Conservation (phyloP, 2,329 filamentous ascomycete species). For the Penicillium oxalicum region DNA sequence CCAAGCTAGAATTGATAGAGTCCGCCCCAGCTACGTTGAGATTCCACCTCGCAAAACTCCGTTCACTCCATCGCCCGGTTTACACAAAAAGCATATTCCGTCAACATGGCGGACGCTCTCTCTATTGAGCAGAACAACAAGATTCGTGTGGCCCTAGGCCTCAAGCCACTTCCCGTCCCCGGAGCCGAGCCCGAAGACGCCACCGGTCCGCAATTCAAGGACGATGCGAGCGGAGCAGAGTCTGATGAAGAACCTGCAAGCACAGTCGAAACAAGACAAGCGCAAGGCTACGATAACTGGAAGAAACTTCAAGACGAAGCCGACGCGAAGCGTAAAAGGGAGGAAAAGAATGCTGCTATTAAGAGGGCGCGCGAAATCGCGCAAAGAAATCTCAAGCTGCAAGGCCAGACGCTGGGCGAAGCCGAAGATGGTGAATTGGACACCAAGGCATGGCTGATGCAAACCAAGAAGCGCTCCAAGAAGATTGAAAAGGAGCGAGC, state of each 20-base stretch:
- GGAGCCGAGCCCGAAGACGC: slow-evolving; percentile 47
- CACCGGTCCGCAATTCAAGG: slow-evolving; percentile 53
- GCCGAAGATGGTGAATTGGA: slow-evolving; percentile 61
- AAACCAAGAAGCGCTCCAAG: slow-evolving; percentile 89
- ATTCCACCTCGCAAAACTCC: not conserved
- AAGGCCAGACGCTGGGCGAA: slow-evolving; percentile 81
- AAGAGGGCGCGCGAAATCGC: slow-evolving; percentile 82
- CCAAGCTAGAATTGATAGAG: not conserved
- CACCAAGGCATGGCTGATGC: slow-evolving; percentile 78
- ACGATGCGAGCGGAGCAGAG: slow-evolving; percentile 33
- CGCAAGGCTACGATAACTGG: slow-evolving; percentile 43
- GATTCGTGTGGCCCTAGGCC: slow-evolving; percentile 78
- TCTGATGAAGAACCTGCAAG: slow-evolving; percentile 67
- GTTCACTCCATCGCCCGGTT: not conserved
- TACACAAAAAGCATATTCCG: slow-evolving; percentile 1
- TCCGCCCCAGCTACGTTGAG: not conserved
- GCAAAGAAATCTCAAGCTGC: slow-evolving; percentile 66
- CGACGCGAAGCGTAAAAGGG: slow-evolving; percentile 67
- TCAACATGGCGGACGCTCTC: slow-evolving; percentile 50
- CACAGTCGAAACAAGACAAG: slow-evolving; percentile 66
- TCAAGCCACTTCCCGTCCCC: slow-evolving; percentile 82
- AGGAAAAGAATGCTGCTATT: slow-evolving; percentile 73
- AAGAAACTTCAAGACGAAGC: slow-evolving; percentile 61
- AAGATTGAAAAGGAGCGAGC: slow-evolving; percentile 72
- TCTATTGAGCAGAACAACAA: slow-evolving; percentile 92